Base-by-base conservation (phyloP, 2,329 filamentous ascomycete species). In the Emmonsiellopsis sp. region DNA sequence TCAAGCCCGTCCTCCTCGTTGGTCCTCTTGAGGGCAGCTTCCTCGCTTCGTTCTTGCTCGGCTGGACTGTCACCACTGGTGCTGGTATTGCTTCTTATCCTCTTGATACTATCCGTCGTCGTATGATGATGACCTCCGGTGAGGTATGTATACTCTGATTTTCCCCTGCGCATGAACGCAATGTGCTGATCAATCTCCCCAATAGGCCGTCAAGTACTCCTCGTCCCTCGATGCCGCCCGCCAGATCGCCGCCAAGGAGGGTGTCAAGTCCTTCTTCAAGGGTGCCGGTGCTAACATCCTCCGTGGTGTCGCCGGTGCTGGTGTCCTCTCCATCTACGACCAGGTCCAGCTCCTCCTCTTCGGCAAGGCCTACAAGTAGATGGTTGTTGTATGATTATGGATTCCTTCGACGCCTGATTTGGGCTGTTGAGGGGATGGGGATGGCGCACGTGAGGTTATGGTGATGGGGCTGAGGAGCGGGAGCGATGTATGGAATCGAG, bases 251-350 rank as follows among this genome's bases (percentile, higher is more conserved):
- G 91, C 91, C 81, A 88, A 75, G 80, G 93, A 97, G 84, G 93
- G 93, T 84, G 80, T 94, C 79, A 88, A 84, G 81, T 98, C 93
- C 71, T 92, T 98, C 79, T 98, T 98, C 91, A 98, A 98, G 89
- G 93, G 93, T 91, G 93, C 93, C 75, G 93, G 93, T 89, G 93
- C 93, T 85, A 98, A 98, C 89, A 98, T 98, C 74, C 93, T 98
- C 81, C 93, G 93, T 95, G 94, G 93, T 96, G 93, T 98, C 74
- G 93, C 93, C 74, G 94, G 93, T 89, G 93, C 93, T 82, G 93
- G 93, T 98, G 93, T 98, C 75, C 84, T 98, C 76, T 98, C 93
- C 77, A 96, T 98, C 89, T 98, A 98, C 82, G 93, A 98, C 78
- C 92, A 97, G 85, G 88, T 88, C 77, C 93, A 98, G 87, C 85